phyloP scores from a whole-genome alignment of 768 basidiomycete genomes.

The Tylopilus vinaceipallidus region DNA sequence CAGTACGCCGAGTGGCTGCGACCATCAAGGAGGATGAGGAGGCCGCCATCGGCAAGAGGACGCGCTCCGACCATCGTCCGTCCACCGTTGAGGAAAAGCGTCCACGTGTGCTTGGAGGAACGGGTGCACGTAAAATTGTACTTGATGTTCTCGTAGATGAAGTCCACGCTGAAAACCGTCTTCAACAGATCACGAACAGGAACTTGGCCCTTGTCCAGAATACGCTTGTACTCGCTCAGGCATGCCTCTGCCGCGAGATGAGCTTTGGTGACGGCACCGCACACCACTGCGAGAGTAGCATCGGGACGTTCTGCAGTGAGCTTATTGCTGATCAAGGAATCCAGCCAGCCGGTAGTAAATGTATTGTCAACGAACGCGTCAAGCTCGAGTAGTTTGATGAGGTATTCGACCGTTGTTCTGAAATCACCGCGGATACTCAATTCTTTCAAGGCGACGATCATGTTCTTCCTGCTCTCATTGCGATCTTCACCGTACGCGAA shows the following conservation, averaged over 20 bases:
- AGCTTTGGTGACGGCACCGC: slow-evolving; percentile 94
- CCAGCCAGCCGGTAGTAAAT: slow-evolving; percentile 98
- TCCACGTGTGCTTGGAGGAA: slow-evolving; percentile 86
- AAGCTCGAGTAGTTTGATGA: slow-evolving; percentile 95
- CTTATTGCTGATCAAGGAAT: slow-evolving; percentile 94
- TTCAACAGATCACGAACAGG: slow-evolving; percentile 92
- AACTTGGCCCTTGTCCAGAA: slow-evolving; percentile 97
- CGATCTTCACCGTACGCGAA: slow-evolving; percentile 99
- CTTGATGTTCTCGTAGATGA: slow-evolving; percentile 94
- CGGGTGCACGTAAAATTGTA: slow-evolving; percentile 96
- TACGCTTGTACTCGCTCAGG: slow-evolving; percentile 89
- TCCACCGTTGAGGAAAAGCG: slow-evolving; percentile 94
- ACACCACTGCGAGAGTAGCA: slow-evolving; percentile 87
- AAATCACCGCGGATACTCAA: slow-evolving; percentile 98
- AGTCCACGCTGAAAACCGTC: slow-evolving; percentile 95
- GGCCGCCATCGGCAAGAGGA: slow-evolving; percentile 90
- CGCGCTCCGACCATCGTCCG: slow-evolving; percentile 90
- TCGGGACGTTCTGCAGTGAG: slow-evolving; percentile 98
- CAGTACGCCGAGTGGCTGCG: slow-evolving; percentile 97
- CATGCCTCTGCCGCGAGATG: slow-evolving; percentile 87
- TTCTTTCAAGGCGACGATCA: slow-evolving; percentile 99
- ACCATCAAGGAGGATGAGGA: slow-evolving; percentile 88
- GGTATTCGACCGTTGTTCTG: slow-evolving; percentile 96
- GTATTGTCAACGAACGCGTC: slow-evolving; percentile 97
- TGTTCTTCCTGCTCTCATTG: slow-evolving; percentile 93